Evolutionary conservation across 129 eudicot genomes (phyloP), one percentile per base, ranked within the genome.

Genomic region (Tagetes patula): DNA sequence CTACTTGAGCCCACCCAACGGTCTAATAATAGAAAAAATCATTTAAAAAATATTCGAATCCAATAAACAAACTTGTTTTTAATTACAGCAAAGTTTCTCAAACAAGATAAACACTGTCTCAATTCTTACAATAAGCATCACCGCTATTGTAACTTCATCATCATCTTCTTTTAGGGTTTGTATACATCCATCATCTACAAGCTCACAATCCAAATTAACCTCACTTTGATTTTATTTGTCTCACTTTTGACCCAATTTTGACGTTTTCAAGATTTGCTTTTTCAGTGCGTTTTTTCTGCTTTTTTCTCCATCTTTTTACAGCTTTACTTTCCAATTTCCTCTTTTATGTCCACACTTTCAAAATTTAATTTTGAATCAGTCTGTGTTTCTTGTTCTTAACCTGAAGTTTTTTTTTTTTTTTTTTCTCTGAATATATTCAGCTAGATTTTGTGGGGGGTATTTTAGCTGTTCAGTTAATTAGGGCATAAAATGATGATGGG

Each of bases 401-500:
- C 40, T 48, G 14, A 52, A 74, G 65, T 39, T 50, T 69, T 43
- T 59, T 53, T 62, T 65, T 2, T 38, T 78, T 31, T 71, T 34
- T 39, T 9, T 77, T 46, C 4, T 59, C n/a, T 76, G 33, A 67
- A 33, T 62, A 56, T 20, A 42, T 56, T 0, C 2, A 42, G 5
- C 37, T 66, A 14, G 34, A 53, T 39, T 65, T 61, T 40, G 80
- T 45, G 75, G 56, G 43, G 69, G 47, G 2, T 10, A 8, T 65
- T 52, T 52, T 13, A 49, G 65, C 13, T 61, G 59, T 30, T 61
- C 12, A 60, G 6, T 48, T 31, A 52, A 71, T 52, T 43, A 8
- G 48, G 73, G 62, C 42, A 39, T 30, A 59, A 45, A 27, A 56
- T 39, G 66, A 40, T 32, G 50, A 88, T 91, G 97, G 89, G 76